phyloP scores from a whole-genome alignment of 345 rosid species.

The Citrus inodora region DNA sequence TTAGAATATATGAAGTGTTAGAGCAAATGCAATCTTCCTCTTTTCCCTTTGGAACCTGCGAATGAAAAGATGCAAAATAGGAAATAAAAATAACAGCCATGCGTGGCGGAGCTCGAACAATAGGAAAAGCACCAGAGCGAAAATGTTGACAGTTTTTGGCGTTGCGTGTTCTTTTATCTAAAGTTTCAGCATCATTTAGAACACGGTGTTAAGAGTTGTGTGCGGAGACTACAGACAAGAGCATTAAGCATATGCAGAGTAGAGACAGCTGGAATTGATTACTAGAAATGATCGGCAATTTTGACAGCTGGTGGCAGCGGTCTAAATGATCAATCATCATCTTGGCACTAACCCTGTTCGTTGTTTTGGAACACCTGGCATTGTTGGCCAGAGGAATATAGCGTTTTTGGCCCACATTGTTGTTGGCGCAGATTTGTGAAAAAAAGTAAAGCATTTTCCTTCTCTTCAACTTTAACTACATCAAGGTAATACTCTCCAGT shows the following conservation, averaged over 20 bases:
- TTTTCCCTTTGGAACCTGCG: not conserved
- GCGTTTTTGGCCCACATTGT: slow-evolving; percentile 5
- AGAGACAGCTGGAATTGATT: not conserved
- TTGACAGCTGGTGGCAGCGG: not conserved
- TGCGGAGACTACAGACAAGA: not conserved
- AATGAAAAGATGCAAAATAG: not conserved
- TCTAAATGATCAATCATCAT: not conserved
- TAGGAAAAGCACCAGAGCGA: no score
- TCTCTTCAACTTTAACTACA: not conserved
- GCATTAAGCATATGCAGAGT: no score
- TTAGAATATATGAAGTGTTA: not conserved
- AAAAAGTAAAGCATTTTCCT: not conserved
- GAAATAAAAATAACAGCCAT: no score
- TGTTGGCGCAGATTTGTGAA: not conserved
- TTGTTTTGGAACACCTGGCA: not conserved
- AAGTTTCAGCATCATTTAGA: not conserved
- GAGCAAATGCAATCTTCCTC: not conserved
- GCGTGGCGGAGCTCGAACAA: no score
- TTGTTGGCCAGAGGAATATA: not conserved
- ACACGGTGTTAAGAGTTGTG: not conserved
- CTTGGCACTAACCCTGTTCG: not conserved
- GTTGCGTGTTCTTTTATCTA: no score
- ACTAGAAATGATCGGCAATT: not conserved
- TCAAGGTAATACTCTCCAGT: not conserved
- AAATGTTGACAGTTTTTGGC: no score